phyloP scores from a whole-genome alignment of 805 yeast species.

The Kuraishia borneana region DNA sequence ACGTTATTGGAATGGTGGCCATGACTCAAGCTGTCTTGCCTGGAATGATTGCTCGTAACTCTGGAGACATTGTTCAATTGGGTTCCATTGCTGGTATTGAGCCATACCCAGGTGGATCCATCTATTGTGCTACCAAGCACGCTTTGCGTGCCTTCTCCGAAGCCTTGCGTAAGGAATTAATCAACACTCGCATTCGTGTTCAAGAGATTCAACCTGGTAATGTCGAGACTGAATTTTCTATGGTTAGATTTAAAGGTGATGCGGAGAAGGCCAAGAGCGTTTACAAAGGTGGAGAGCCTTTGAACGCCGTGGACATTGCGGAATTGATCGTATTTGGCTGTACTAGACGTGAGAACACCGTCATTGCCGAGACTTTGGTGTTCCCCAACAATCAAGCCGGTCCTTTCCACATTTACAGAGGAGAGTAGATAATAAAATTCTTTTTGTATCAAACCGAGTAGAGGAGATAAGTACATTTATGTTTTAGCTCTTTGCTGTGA shows the following conservation, averaged over 20 bases:
- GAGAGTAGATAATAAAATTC: background rate
- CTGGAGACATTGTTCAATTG: slow-evolving; percentile 63
- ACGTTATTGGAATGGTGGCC: slow-evolving; percentile 76
- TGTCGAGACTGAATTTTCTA: slow-evolving; percentile 69
- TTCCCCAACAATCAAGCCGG: slow-evolving; percentile 84
- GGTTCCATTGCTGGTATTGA: slow-evolving; percentile 78
- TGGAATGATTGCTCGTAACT: slow-evolving; percentile 55
- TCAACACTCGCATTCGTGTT: slow-evolving; percentile 46
- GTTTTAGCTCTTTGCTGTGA: no score
- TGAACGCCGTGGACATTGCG: slow-evolving; percentile 64
- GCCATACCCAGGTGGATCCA: slow-evolving; percentile 69
- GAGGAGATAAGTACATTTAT: no score
- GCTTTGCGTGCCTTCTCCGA: slow-evolving; percentile 64
- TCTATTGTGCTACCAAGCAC: slow-evolving; percentile 68
- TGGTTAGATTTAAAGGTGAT: slow-evolving; percentile 57
- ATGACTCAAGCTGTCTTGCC: slow-evolving; percentile 74
- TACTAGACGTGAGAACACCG: slow-evolving; percentile 61
- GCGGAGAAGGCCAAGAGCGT: slow-evolving; percentile 47
- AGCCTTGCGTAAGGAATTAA: slow-evolving; percentile 46
- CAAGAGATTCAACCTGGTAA: slow-evolving; percentile 72
- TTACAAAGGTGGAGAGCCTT: slow-evolving; percentile 58
- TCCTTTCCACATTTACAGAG: slow-evolving; percentile 46
- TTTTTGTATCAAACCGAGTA: no score
- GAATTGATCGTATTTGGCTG: slow-evolving; percentile 59
- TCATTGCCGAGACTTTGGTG: slow-evolving; percentile 70